A percentile compares a stretch with the other conserved stretches of the same genome.
phyloP scores from a whole-genome alignment of 164 flowering plant species.

The Kingdonia uniflora region DNA sequence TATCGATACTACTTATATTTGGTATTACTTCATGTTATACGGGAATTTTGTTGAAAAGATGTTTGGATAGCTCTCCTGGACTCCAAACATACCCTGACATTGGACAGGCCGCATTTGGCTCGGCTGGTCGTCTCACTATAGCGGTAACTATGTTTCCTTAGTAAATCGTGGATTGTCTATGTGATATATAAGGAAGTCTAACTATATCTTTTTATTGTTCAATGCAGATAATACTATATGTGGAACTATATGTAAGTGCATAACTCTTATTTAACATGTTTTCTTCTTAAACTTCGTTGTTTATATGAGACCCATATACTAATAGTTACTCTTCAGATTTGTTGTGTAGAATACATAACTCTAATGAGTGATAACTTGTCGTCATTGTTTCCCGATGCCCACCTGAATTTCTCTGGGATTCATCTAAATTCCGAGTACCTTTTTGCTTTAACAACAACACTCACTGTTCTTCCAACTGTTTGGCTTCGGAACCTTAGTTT shows the following conservation, averaged over 20 bases:
- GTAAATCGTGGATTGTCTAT: not conserved
- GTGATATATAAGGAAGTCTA: slow-evolving; percentile 3
- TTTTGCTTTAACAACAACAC: slow-evolving; percentile 31
- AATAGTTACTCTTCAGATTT: too few species aligned
- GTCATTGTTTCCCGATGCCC: slow-evolving; percentile 35
- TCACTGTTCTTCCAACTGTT: slow-evolving; percentile 55
- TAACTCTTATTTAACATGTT: not conserved
- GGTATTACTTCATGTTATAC: slow-evolving; percentile 48
- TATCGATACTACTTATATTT: slow-evolving; percentile 32
- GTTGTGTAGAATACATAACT: slow-evolving; percentile 48
- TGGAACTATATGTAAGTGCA: slow-evolving; percentile 65
- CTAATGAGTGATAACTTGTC: slow-evolving; percentile 58
- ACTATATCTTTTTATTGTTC: slow-evolving; percentile 7
- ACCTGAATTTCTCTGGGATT: slow-evolving; percentile 28
- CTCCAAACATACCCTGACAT: slow-evolving; percentile 70
- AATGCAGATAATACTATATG: slow-evolving; percentile 50
- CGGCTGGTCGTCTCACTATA: slow-evolving; percentile 38
- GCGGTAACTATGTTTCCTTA: slow-evolving; percentile 40
- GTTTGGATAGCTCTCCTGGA: slow-evolving; percentile 54
- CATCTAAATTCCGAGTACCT: slow-evolving; percentile 27
- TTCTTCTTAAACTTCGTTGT: not conserved
- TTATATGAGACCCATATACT: too few species aligned
- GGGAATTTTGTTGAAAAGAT: slow-evolving; percentile 47
- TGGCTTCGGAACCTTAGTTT: slow-evolving; percentile 61
- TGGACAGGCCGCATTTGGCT: slow-evolving; percentile 80